Conservation (phyloP, 148 eudicot genomes). For the Chenopodium quinoa region DNA sequence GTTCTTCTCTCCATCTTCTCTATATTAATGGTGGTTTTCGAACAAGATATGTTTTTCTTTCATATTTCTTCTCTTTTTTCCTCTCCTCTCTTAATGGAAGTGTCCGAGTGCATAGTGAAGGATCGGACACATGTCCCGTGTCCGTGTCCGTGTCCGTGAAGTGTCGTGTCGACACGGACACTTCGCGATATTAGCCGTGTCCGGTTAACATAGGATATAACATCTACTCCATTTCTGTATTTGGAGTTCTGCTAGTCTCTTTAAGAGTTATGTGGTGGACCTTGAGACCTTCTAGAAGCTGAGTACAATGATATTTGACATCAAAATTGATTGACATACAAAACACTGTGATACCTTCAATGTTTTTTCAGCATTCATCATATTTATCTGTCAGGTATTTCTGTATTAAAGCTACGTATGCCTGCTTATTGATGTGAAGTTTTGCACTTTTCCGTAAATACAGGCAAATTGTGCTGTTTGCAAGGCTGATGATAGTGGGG, state of each 20-base stretch:
- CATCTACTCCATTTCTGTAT: neutral
- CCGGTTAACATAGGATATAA: too few relatives aligned
- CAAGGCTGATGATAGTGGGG: constrained; percentile 89
- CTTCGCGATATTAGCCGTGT: too few relatives aligned
- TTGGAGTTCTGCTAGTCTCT: neutral
- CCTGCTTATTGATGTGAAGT: neutral
- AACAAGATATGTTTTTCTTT: too few relatives aligned
- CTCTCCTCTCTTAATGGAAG: too few relatives aligned
- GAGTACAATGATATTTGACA: neutral
- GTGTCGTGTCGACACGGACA: too few relatives aligned
- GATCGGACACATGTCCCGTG: too few relatives aligned
- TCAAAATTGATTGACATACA: neutral
- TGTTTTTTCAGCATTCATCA: neutral
- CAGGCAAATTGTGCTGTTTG: constrained; percentile 95
- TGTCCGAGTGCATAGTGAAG: too few relatives aligned
- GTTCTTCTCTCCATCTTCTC: too few relatives aligned
- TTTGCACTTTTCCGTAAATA: constrained; percentile 1
- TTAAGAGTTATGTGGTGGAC: neutral
- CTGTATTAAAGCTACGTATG: neutral
- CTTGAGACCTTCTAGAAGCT: neutral
- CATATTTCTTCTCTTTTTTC: too few relatives aligned
- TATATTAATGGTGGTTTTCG: too few relatives aligned
- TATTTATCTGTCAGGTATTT: neutral
- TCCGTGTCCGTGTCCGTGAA: too few relatives aligned
- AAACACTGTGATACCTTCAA: neutral